A percentile compares a stretch with the other conserved stretches of the same genome.
These are phyloP conservation scores for Metschnikowia proteae DNA, from an alignment of 805 yeast genomes.

Conservation along the genomic window DNA sequence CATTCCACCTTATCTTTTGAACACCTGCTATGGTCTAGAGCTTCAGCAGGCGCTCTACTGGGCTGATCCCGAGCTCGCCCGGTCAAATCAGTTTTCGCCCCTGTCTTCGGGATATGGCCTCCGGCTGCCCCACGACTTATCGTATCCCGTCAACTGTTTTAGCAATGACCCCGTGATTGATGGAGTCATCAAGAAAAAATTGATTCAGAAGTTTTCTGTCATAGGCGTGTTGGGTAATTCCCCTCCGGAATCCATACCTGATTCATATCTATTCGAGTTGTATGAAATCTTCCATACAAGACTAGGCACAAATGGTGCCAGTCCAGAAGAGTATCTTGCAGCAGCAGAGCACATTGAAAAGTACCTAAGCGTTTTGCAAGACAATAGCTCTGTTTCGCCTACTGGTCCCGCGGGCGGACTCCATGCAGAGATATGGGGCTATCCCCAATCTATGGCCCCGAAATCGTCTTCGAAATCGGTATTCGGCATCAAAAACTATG, in stretches of 20 bases:
- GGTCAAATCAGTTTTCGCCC: constrained; percentile 25
- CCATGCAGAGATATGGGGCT: constrained; percentile 1
- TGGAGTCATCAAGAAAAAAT: constrained; percentile 29
- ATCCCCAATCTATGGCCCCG: not conserved
- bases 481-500: constrained; percentile 12
- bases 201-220: constrained; percentile 32
- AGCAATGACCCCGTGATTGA: constrained; percentile 31
- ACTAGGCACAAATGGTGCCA: constrained; percentile 12
- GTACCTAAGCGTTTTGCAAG: not conserved
- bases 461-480: constrained; percentile 2
- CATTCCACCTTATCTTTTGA: constrained; percentile 42
- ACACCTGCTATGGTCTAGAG: constrained; percentile 34
- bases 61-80: constrained; percentile 24
- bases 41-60: constrained; percentile 24
- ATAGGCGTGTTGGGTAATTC: constrained; percentile 34
- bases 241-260: constrained; percentile 27
- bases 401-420: not conserved
- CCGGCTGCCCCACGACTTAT: constrained; percentile 15
- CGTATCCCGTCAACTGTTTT: constrained; percentile 17
- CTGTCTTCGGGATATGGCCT: constrained; percentile 25
- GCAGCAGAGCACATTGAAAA: not conserved
- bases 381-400: not conserved
- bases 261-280: constrained; percentile 29
- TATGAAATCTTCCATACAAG: constrained; percentile 31
- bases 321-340: constrained; percentile 1